Evolutionary conservation across 75 land plant genomes (phyloP).

Genomic region (Selaginella tamariscina): DNA sequence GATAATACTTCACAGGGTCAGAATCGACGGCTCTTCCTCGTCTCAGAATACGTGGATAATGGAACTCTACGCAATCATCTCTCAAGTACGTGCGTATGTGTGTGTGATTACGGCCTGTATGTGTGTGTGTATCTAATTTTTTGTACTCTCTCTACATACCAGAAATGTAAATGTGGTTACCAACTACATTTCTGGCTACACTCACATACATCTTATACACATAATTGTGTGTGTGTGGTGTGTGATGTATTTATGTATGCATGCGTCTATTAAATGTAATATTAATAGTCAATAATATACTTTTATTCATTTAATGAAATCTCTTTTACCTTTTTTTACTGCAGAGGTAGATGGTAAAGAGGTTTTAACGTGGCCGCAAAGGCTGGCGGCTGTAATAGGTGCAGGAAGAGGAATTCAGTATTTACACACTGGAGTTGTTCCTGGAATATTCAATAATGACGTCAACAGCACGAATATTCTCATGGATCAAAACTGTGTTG

Average conservation of each 20-base stretch:
- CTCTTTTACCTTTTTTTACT: neutral
- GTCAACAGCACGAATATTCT: neutral
- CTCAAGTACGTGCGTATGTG: constrained; percentile 32
- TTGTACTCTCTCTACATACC: neutral
- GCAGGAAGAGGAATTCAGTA: constrained; percentile 75
- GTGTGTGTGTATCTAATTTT: neutral
- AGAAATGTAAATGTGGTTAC: neutral
- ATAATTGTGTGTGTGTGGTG: neutral
- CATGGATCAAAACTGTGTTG: constrained; percentile 56
- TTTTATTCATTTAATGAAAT: neutral
- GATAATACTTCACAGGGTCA: constrained; percentile 24
- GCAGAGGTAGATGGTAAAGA: constrained; percentile 4
- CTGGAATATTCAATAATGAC: constrained; percentile 39
- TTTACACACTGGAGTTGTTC: constrained; percentile 74
- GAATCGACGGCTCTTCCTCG: constrained; percentile 29
- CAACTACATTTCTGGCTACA: neutral
- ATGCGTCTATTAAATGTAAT: neutral
- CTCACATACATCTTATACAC: neutral
- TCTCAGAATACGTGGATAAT: constrained; percentile 64
- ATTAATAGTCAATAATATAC: neutral
- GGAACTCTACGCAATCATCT: constrained; percentile 52
- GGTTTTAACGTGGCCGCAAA: constrained; percentile 43
- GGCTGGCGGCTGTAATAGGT: constrained; percentile 63
- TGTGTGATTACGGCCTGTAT: no score
- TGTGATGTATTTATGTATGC: neutral